Evolutionary conservation across 371 early-diverging fungal genomes (phyloP).

Genomic region (Apophysomyces sp.): DNA sequence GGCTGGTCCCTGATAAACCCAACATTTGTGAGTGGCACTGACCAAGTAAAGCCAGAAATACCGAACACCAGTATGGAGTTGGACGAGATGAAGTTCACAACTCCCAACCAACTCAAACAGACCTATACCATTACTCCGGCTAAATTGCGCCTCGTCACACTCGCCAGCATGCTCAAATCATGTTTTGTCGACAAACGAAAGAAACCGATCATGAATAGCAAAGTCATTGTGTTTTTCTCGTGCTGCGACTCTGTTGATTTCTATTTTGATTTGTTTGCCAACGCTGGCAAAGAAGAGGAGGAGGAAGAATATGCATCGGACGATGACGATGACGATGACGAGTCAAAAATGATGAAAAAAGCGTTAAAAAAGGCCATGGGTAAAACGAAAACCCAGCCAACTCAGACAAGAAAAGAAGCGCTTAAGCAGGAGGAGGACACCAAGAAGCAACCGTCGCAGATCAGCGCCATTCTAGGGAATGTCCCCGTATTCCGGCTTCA

Average conservation of each 20-base stretch:
- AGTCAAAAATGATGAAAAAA: constrained; percentile 21
- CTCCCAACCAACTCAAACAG: constrained; percentile 86
- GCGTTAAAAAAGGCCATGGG: constrained; percentile 21
- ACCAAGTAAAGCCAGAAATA: constrained; percentile 21
- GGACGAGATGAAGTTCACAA: constrained; percentile 51
- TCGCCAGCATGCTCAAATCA: constrained; percentile 70
- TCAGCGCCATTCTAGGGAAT: constrained; percentile 54
- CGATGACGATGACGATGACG: constrained; percentile 32
- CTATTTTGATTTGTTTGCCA: constrained; percentile 72
- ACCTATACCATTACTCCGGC: constrained; percentile 82
- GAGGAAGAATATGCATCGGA: constrained; percentile 45
- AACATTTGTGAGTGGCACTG: constrained; percentile 56
- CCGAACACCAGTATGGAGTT: constrained; percentile 23
- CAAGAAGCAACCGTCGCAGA: constrained; percentile 29
- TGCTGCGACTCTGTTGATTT: constrained; percentile 94
- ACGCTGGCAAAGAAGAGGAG: constrained; percentile 52
- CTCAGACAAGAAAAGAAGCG: constrained; percentile 32
- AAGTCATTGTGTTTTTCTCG: constrained; percentile 88
- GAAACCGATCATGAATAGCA: constrained; percentile 38
- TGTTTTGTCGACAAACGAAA: constrained; percentile 47
- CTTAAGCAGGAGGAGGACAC: too few species aligned
- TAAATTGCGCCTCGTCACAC: constrained; percentile 87
- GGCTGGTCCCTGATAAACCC: constrained; percentile 76
- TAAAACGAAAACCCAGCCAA: constrained; percentile 18
- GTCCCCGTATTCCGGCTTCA: constrained; percentile 82